Conservation (phyloP, 495 filamentous ascomycete species). For the Podospora appendiculata region DNA sequence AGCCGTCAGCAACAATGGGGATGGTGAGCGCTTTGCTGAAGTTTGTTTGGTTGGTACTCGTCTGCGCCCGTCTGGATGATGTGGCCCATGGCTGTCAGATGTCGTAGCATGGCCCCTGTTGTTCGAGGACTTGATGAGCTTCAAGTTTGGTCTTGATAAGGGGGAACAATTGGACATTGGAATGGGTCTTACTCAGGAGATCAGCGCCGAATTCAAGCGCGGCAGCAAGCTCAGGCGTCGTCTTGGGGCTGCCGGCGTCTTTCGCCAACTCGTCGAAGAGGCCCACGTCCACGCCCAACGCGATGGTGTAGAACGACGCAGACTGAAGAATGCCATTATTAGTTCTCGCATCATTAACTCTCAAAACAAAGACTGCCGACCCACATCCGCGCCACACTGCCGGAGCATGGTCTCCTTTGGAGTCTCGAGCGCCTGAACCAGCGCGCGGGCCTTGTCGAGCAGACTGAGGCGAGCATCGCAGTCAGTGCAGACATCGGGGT, state of each 20-base stretch:
- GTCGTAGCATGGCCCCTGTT: conserved; percentile 33
- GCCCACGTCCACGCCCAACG: conserved; percentile 8
- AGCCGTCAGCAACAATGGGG: conserved; percentile 19
- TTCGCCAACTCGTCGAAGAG: conserved; percentile 10
- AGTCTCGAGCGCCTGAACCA: conserved; percentile 23
- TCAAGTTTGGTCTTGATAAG: not conserved
- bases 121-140: not conserved
- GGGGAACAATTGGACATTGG: too few relatives aligned
- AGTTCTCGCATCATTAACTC: not conserved
- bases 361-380: not conserved
- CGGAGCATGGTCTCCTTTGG: conserved; percentile 28
- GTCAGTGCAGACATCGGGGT: conserved; percentile 1
- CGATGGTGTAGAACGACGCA: conserved; percentile 2
- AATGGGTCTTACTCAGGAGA: conserved; percentile 7
- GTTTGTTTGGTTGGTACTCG: conserved; percentile 39
- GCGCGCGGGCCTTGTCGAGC: conserved; percentile 17
- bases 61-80: conserved; percentile 37
- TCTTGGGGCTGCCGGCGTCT: conserved; percentile 8
- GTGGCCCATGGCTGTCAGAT: conserved; percentile 43
- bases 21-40: conserved; percentile 33
- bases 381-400: conserved; percentile 26
- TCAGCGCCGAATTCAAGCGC: conserved; percentile 6
- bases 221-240: conserved; percentile 2
- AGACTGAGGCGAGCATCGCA: conserved; percentile 9
- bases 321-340: conserved; percentile 1